These are phyloP conservation scores for Coleophoma cylindrospora DNA, from an alignment of 2,329 filamentous ascomycete genomes.

Conservation along the genomic window DNA sequence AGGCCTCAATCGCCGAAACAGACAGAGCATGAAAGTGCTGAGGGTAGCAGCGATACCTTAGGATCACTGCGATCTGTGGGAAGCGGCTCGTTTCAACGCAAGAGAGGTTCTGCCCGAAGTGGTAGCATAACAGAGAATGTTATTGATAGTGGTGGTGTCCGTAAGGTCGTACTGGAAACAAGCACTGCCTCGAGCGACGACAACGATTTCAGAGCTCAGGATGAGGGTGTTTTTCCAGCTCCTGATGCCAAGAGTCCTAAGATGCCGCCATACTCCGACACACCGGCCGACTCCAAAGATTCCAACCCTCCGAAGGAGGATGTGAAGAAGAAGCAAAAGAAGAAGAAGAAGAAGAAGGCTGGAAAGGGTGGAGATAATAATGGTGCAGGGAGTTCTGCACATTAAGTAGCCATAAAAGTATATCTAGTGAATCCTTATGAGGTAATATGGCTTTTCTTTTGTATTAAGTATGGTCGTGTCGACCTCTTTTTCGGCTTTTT, in stretches of 20 bases:
- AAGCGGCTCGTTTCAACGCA: constrained; percentile 28
- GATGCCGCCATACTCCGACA: background rate
- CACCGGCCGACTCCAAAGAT: background rate
- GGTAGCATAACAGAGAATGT: constrained; percentile 77
- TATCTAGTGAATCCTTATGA: too few relatives aligned
- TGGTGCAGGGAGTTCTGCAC: too few relatives aligned
- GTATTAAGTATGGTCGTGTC: too few relatives aligned
- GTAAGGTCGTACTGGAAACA: constrained; percentile 71
- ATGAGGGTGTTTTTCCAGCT: background rate
- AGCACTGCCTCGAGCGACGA: constrained; percentile 37
- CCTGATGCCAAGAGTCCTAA: background rate
- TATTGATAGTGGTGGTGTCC: constrained; percentile 68
- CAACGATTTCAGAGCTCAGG: background rate
- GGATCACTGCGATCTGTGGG: constrained; percentile 20
- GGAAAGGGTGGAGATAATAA: constrained; percentile 7
- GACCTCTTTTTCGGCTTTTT: too few relatives aligned
- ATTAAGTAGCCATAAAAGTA: too few relatives aligned
- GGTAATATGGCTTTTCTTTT: too few relatives aligned
- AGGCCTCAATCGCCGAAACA: constrained; percentile 1
- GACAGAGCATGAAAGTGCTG: constrained; percentile 15
- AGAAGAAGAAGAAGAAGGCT: constrained; percentile 21
- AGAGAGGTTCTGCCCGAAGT: constrained; percentile 53
- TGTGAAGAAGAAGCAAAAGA: constrained; percentile 21
- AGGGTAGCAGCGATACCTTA: constrained; percentile 22
- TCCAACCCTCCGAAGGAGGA: constrained; percentile 8